phyloP scores from a whole-genome alignment of 768 basidiomycete species.

The Kondoa subrosea region DNA sequence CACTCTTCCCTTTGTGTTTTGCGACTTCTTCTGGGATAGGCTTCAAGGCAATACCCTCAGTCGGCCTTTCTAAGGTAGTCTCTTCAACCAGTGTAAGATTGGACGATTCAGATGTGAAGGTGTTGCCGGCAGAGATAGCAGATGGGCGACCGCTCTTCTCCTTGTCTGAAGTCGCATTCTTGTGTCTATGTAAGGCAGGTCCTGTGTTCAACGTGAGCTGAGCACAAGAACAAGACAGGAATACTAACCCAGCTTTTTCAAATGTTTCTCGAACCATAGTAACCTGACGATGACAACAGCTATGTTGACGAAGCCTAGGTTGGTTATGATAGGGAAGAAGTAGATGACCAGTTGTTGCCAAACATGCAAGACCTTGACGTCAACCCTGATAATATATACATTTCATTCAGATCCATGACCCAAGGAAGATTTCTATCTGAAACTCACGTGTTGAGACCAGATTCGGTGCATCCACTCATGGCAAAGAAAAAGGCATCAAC shows the following conservation, averaged over 20 bases:
- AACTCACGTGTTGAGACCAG: not conserved
- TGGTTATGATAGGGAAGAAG: not conserved
- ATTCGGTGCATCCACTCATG: not conserved
- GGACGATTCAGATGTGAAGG: too few species aligned
- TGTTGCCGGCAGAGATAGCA: too few species aligned
- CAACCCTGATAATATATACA: not conserved
- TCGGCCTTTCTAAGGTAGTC: too few species aligned
- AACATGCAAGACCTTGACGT: not conserved
- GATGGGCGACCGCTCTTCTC: too few species aligned
- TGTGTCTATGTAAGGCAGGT: not conserved
- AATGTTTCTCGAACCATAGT: not conserved
- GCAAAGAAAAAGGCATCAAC: not conserved
- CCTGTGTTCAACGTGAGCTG: not conserved
- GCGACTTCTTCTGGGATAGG: too few species aligned
- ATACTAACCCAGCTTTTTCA: not conserved
- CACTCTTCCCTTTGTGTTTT: too few species aligned
- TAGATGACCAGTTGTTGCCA: not conserved
- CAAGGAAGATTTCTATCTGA: not conserved
- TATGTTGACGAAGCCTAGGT: not conserved
- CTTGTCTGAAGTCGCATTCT: too few species aligned
- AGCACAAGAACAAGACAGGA: not conserved
- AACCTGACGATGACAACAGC: not conserved
- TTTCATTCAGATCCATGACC: not conserved
- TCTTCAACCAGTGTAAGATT: too few species aligned
- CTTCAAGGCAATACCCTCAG: too few species aligned